Evolutionary conservation across 345 rosid species (phyloP).

Genomic region (Moricandia moricandioides): DNA sequence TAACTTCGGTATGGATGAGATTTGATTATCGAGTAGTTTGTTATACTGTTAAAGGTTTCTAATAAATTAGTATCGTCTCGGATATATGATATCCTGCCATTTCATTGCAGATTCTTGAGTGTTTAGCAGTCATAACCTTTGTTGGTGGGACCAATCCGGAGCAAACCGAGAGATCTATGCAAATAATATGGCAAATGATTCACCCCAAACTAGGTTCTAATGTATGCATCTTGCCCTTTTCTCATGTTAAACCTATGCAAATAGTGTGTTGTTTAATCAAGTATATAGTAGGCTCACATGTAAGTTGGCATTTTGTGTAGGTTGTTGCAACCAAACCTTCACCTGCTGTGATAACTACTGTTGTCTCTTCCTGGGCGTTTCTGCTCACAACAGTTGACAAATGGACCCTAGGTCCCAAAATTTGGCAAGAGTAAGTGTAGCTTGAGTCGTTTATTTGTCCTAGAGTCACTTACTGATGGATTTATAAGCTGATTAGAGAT

Average conservation of each 20-base stretch:
- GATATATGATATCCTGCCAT: neutral
- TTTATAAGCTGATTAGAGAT: neutral
- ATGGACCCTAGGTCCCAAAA: slow-evolving; percentile 57
- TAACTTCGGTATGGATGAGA: slow-evolving; percentile 47
- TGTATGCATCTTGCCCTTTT: slow-evolving; percentile 43
- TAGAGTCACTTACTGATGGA: neutral
- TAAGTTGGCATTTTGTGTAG: slow-evolving; percentile 35
- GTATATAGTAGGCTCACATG: neutral
- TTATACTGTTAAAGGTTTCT: neutral
- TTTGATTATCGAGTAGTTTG: neutral
- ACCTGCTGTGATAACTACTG: slow-evolving; percentile 55
- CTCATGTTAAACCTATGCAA: slow-evolving; percentile 11
- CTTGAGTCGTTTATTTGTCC: neutral
- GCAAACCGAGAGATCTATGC: slow-evolving; percentile 79
- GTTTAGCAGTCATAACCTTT: slow-evolving; percentile 80
- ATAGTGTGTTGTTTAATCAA: neutral
- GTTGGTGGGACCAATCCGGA: slow-evolving; percentile 68
- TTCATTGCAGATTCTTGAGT: slow-evolving; percentile 60
- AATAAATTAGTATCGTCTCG: neutral
- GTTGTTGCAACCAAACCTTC: slow-evolving; percentile 68
- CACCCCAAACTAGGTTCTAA: slow-evolving; percentile 83
- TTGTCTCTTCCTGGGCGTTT: slow-evolving; percentile 92
- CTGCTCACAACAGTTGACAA: slow-evolving; percentile 67
- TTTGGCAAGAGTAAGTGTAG: slow-evolving; percentile 68
- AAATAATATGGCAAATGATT: slow-evolving; percentile 85